Evolutionary conservation across 2,329 filamentous ascomycete genomes (phyloP).

Genomic region (Thermoascus crustaceus): DNA sequence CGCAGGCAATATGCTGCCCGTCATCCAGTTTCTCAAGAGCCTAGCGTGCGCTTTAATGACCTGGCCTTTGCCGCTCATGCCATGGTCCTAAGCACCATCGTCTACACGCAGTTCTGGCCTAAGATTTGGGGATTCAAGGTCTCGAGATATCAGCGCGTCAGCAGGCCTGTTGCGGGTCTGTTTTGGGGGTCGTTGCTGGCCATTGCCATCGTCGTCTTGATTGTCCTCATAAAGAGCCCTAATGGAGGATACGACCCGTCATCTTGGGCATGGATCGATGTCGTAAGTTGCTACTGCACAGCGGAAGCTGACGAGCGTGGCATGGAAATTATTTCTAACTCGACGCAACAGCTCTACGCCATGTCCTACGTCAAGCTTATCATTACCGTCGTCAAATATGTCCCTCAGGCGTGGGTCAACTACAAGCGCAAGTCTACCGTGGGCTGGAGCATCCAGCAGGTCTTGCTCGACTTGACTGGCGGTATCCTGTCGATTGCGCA

Average conservation of each 20-base stretch:
- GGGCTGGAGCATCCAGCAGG: slow-evolving; percentile 80
- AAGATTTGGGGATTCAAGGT: slow-evolving; percentile 67
- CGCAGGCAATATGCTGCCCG: slow-evolving; percentile 75
- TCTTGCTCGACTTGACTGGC: slow-evolving; percentile 74
- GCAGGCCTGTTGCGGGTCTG: slow-evolving; percentile 59
- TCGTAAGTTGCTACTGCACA: slow-evolving; percentile 36
- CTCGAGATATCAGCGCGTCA: slow-evolving; percentile 45
- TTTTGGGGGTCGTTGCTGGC: slow-evolving; percentile 57
- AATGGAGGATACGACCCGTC: slow-evolving; percentile 39
- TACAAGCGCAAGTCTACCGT: slow-evolving; percentile 74
- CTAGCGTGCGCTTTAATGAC: slow-evolving; percentile 85
- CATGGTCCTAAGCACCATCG: slow-evolving; percentile 60
- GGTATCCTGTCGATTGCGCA: slow-evolving; percentile 76
- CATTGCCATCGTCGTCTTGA: slow-evolving; percentile 25
- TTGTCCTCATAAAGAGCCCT: slow-evolving; percentile 37
- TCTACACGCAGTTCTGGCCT: slow-evolving; percentile 69
- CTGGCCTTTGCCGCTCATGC: slow-evolving; percentile 80
- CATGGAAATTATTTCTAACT: slow-evolving; percentile 11
- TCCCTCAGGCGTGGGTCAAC: slow-evolving; percentile 77
- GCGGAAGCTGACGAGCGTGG: background rate
- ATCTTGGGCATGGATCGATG: slow-evolving; percentile 57
- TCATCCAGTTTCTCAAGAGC: slow-evolving; percentile 62
- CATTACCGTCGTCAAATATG: slow-evolving; percentile 85
- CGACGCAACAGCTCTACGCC: slow-evolving; percentile 47
- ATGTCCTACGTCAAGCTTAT: slow-evolving; percentile 83